Evolutionary conservation across 306 rosid genomes (phyloP).

Genomic region (Cucurbita argyrosperma): DNA sequence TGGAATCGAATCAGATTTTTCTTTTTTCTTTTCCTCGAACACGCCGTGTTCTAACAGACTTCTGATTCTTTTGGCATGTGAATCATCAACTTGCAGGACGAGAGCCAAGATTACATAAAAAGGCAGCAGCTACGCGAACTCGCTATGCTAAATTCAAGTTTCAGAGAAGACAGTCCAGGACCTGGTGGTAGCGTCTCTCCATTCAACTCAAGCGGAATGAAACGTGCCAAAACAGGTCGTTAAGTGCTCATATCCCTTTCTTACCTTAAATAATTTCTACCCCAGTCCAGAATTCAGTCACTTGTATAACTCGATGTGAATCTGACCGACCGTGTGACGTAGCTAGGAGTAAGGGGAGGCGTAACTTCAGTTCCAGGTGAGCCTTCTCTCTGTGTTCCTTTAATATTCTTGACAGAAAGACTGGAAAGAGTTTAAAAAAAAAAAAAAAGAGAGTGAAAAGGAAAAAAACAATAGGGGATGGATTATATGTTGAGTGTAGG

Average conservation of each 20-base stretch:
- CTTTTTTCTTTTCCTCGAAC: neutral
- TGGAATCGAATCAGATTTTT: neutral
- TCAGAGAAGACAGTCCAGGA: constrained; percentile 89
- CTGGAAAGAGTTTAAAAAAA: neutral
- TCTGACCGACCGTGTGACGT: neutral
- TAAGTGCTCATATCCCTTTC: constrained; percentile 14
- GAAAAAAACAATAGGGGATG: neutral
- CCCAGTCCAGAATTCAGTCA: neutral
- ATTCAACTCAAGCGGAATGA: constrained; percentile 90
- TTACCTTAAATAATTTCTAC: neutral
- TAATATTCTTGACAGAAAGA: constrained; percentile 1
- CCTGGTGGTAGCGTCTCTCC: constrained; percentile 89
- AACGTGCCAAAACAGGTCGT: constrained; percentile 85
- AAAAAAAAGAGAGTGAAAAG: neutral
- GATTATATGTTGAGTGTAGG: constrained; percentile 43
- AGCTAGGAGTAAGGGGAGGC: neutral
- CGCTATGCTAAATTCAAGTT: constrained; percentile 75
- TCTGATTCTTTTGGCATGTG: neutral
- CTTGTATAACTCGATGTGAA: neutral
- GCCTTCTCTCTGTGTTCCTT: constrained; percentile 1
- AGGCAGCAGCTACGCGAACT: constrained; percentile 87
- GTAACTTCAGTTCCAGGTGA: constrained; percentile 1
- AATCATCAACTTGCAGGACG: constrained; percentile 43
- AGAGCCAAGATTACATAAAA: constrained; percentile 74
- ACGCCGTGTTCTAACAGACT: neutral